Evolutionary conservation across 208 protist species (phyloP), one percentile per base, ranked within the genome.

Genomic region (Acanthamoeba triangularis): DNA sequence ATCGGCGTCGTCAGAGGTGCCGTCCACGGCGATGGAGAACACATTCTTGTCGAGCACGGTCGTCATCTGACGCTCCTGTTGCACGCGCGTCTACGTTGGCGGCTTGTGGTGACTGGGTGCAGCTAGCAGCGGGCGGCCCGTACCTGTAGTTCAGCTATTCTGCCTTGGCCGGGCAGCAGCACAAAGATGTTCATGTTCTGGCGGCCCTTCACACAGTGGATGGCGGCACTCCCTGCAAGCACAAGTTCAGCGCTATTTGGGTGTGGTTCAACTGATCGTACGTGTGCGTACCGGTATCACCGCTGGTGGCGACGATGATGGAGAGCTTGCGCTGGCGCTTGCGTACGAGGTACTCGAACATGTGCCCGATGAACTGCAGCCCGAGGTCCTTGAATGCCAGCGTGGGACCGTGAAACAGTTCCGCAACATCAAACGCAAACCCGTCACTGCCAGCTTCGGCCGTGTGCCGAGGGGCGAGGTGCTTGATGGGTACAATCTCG

Each of bases 351-450:
- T 97, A 97, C 80, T 98, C 96, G 69, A 98, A 98, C 30, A 98
- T 94, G 76, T 97, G 96, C 23, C 97, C 97, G 18, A 98, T 59
- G 30, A 98, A 97, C 72, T 98, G 97, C 74, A 98, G 95, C 37
- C 97, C 97, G 5, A 98, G 97, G 93, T 98, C 98, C 91, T 98
- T 98, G 95, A 98, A 98, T 13, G 97, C 96, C 93, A 97, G 96
- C 16, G 97, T 98, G 67, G 98, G 98, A 0, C 98, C 98, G 85
- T 98, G 97, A 90, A 98, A 98, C 41, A 98, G 95, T 82, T 98
- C 98, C 35, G 97, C 85, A 23, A 98, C 69, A 14, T 90, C 47
- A 25, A 95, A 37, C 25, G 91, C 95, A 16, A 54, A 80, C 6
- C 61, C 65, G 76, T 63, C 28, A 33, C 56, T 35, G 23, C 13